Evolutionary conservation across 2,329 filamentous ascomycete genomes (phyloP).

Genomic region (Ascocoryne sarcoides): DNA sequence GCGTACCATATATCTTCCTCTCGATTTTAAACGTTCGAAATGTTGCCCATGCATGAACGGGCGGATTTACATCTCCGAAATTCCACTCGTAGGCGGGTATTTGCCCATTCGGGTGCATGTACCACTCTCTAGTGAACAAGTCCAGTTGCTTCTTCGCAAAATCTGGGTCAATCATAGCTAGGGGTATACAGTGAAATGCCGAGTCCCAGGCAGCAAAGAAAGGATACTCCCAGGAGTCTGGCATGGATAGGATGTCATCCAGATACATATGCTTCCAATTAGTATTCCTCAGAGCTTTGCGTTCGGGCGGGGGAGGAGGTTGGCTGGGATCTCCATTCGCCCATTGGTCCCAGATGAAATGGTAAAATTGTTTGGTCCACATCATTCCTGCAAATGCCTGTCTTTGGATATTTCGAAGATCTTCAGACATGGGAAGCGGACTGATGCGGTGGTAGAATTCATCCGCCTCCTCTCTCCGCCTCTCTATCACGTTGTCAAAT

Average conservation of each 20-base stretch:
- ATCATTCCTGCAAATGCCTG: slow-evolving; percentile 95
- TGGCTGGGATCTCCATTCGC: slow-evolving; percentile 85
- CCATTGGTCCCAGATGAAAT: slow-evolving; percentile 98
- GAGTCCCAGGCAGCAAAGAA: slow-evolving; percentile 98
- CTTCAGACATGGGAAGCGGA: slow-evolving; percentile 86
- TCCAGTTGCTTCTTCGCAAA: slow-evolving; percentile 98
- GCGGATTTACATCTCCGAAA: slow-evolving; percentile 93
- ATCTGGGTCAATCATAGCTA: slow-evolving; percentile 95
- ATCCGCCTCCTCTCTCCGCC: slow-evolving; percentile 79
- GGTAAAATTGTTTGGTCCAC: slow-evolving; percentile 96
- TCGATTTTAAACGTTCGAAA: slow-evolving; percentile 98
- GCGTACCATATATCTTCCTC: slow-evolving; percentile 89
- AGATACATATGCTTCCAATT: slow-evolving; percentile 94
- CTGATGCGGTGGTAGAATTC: slow-evolving; percentile 94
- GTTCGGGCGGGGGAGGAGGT: slow-evolving; percentile 71
- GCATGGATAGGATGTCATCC: slow-evolving; percentile 95
- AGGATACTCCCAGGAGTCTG: slow-evolving; percentile 96
- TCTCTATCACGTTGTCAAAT: slow-evolving; percentile 85
- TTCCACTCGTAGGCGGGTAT: slow-evolving; percentile 94
- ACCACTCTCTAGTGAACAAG: slow-evolving; percentile 94
- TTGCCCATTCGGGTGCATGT: slow-evolving; percentile 96
- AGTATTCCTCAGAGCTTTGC: slow-evolving; percentile 74
- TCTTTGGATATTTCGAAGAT: slow-evolving; percentile 88
- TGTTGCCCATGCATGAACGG: slow-evolving; percentile 91
- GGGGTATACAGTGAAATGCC: slow-evolving; percentile 90